Evolutionary conservation across 768 basidiomycete genomes (phyloP), one percentile per base, ranked within the genome.

Genomic region (Paxillus ammoniavirescens): DNA sequence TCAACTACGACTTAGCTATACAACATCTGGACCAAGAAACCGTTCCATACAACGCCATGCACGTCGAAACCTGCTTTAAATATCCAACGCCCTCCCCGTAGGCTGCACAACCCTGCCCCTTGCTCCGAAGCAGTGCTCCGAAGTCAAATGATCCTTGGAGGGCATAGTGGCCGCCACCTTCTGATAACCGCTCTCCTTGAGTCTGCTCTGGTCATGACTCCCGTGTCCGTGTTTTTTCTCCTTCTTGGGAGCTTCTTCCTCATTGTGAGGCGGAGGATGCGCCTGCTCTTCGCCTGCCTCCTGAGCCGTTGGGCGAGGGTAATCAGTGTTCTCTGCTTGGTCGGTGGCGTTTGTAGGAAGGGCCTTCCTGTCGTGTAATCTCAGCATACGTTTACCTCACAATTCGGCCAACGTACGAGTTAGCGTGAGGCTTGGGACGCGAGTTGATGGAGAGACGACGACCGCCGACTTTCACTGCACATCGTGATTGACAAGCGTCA

Each of bases 101-200:
- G 84, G 84, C 62, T 86, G 84, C 4, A 73, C 75, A 53, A 86
- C 85, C 52, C 84, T 72, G 28, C 77, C 80, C 1, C 64, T 76
- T 10, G 64, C 77, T 15, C 75, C 79, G 57, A 76, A 77, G 0
- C 56, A 65, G 40, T 74, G 75, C 18, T 67, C 65, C 3, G 62
- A 60, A 17, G 57, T 54, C 56, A 65, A 58, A 12, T 61, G 52
- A 45, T 80, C 77, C 54, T 76, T 74, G 30, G 80, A 81, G 4
- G 84, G 83, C 55, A 69, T 67, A 9, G 75, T 80, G 50, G 60
- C 69, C 56, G 82, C 80, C 3, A 68, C 59, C 63, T 83, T 84
- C 60, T 67, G 67, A 47, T 78, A 70, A 2, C 70, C 71, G 23
- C 72, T 71, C 58, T 82, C 72, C 56, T 73, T 73, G 53, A 79